These are phyloP conservation scores for Colletotrichum camelliae DNA, from an alignment of 2,329 filamentous ascomycete species.

Conservation along the genomic window DNA sequence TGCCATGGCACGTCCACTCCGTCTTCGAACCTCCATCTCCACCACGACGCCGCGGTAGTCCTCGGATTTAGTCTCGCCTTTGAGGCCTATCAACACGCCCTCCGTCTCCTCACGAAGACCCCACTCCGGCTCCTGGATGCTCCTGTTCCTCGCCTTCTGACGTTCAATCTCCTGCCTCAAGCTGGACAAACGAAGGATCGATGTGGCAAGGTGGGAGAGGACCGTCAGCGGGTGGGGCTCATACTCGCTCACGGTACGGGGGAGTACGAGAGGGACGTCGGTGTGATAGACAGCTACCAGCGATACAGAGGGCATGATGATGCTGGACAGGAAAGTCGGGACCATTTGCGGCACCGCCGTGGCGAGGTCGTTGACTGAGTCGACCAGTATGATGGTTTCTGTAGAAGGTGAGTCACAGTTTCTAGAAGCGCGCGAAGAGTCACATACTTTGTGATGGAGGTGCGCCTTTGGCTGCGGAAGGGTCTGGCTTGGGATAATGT, in stretches of 20 bases:
- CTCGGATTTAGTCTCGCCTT: slow-evolving; percentile 48
- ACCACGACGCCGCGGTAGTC: slow-evolving; percentile 65
- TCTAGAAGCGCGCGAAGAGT: not conserved
- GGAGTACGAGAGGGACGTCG: slow-evolving; percentile 70
- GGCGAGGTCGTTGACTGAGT: slow-evolving; percentile 75
- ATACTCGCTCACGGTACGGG: slow-evolving; percentile 54
- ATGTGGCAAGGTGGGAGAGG: slow-evolving; percentile 86
- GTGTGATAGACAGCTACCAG: slow-evolving; percentile 83
- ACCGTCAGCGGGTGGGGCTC: slow-evolving; percentile 73
- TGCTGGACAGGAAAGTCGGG: slow-evolving; percentile 71
- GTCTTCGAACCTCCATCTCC: slow-evolving; percentile 84
- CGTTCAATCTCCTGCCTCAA: slow-evolving; percentile 76
- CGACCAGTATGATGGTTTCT: slow-evolving; percentile 80
- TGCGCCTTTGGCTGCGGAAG: slow-evolving; percentile 38
- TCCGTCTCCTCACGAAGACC: slow-evolving; percentile 80
- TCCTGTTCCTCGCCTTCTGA: slow-evolving; percentile 78
- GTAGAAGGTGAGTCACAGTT: slow-evolving; percentile 10
- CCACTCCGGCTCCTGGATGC: slow-evolving; percentile 76
- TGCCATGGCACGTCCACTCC: slow-evolving; percentile 77
- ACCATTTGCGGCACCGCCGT: slow-evolving; percentile 60
- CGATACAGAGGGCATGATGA: slow-evolving; percentile 70
- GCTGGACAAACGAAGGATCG: slow-evolving; percentile 76
- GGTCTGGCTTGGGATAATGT: slow-evolving; percentile 49
- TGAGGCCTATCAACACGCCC: slow-evolving; percentile 76
- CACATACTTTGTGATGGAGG: slow-evolving; percentile 47